Conservation (phyloP, 1,284 basidiomycete genomes). For the Porodaedalea pini region DNA sequence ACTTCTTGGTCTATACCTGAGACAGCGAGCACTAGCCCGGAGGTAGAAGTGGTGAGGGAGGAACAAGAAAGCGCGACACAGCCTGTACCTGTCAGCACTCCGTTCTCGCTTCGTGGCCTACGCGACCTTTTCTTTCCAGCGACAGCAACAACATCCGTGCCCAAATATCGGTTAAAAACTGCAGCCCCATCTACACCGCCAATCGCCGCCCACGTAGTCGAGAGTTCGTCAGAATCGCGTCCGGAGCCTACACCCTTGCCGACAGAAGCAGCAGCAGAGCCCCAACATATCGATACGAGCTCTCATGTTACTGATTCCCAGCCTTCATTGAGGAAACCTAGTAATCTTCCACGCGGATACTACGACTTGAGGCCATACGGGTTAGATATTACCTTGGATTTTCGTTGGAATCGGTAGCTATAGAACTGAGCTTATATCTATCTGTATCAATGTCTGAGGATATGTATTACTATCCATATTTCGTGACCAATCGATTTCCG, state of each 20-base stretch:
- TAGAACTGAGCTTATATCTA: too few relatives aligned
- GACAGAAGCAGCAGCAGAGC: too few relatives aligned
- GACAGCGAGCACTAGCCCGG: constrained; percentile 1
- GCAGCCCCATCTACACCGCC: background rate
- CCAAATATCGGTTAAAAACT: constrained; percentile 5
- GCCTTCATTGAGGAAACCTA: background rate
- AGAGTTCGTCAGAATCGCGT: too few relatives aligned
- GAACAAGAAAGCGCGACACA: constrained; percentile 9
- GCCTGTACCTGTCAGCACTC: constrained; percentile 7
- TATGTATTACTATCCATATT: too few relatives aligned
- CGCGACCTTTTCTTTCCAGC: constrained; percentile 2
- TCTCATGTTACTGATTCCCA: too few relatives aligned
- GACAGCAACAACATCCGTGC: background rate
- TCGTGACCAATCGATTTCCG: too few relatives aligned
- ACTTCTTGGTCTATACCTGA: constrained; percentile 27
- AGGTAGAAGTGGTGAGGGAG: constrained; percentile 6
- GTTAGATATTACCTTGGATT: constrained; percentile 65
- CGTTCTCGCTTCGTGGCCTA: background rate
- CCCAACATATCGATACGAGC: too few relatives aligned
- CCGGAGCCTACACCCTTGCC: too few relatives aligned
- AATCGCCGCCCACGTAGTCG: too few relatives aligned
- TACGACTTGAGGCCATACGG: constrained; percentile 72
- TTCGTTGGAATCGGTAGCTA: constrained; percentile 46
- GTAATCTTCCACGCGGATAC: constrained; percentile 41
- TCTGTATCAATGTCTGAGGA: too few relatives aligned